Conservation (phyloP, 2,329 filamentous ascomycete species). For the Cadophora malorum region DNA sequence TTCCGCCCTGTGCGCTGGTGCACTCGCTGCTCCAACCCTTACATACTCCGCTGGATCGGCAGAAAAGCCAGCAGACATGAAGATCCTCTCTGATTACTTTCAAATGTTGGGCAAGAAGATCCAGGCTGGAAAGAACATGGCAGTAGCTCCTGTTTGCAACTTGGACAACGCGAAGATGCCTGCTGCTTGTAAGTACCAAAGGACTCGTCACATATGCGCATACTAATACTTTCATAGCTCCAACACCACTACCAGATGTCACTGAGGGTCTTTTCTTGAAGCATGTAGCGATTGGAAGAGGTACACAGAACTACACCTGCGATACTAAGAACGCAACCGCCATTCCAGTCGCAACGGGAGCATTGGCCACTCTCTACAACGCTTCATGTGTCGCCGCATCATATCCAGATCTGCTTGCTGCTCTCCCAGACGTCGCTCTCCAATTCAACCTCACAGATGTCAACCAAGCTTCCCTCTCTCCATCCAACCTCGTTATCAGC, state of each 20-base stretch:
- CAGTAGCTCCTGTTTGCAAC: slow-evolving; percentile 57
- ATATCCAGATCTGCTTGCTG: slow-evolving; percentile 69
- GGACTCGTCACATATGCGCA: slow-evolving; percentile 13
- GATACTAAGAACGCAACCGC: slow-evolving; percentile 63
- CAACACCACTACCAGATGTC: slow-evolving; percentile 65
- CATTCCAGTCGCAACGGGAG: slow-evolving; percentile 71
- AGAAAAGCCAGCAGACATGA: slow-evolving; percentile 38
- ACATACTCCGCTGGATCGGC: slow-evolving; percentile 35
- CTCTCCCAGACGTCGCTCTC: slow-evolving; percentile 72
- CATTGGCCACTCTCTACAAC: slow-evolving; percentile 86
- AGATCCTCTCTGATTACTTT: slow-evolving; percentile 65
- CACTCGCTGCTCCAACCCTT: slow-evolving; percentile 44
- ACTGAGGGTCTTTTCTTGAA: slow-evolving; percentile 66
- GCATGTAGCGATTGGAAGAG: slow-evolving; percentile 85
- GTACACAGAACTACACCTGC: slow-evolving; percentile 96
- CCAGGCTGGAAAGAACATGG: slow-evolving; percentile 52
- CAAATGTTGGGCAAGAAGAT: slow-evolving; percentile 63
- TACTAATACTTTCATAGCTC: slow-evolving; percentile 50
- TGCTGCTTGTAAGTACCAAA: slow-evolving; percentile 50
- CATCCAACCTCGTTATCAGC: slow-evolving; percentile 67
- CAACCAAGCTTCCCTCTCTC: slow-evolving; percentile 51
- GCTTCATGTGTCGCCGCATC: slow-evolving; percentile 78
- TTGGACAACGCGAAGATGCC: slow-evolving; percentile 60
- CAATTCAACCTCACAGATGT: slow-evolving; percentile 62
- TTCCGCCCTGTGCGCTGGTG: slow-evolving; percentile 55